A percentile compares a stretch with the other conserved stretches of the same genome.
Conservation (phyloP, 2,329 filamentous ascomycete genomes). For the Aspergillus melleus region DNA sequence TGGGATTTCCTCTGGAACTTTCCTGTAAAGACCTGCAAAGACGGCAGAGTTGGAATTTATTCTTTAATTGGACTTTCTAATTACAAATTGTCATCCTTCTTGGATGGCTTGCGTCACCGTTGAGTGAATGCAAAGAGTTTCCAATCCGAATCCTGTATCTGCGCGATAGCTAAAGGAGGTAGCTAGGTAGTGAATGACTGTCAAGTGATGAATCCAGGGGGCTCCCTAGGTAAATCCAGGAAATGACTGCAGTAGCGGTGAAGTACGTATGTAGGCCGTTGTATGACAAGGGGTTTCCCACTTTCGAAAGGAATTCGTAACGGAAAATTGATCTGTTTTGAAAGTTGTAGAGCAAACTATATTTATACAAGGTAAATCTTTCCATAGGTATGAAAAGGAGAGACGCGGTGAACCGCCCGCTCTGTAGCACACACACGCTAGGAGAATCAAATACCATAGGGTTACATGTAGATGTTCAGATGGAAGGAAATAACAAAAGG, state of each 20-base stretch:
- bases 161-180: neutral
- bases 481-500: conserved; percentile 5
- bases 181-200: neutral
- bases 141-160: neutral
- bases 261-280: neutral
- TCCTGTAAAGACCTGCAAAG: no score
- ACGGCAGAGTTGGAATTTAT: no score
- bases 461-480: conserved; percentile 19
- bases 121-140: neutral
- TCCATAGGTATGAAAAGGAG: neutral
- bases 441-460: conserved; percentile 11
- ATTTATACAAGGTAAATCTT: conserved; percentile 12
- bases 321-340: neutral
- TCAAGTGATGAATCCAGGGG: neutral
- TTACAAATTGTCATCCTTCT: neutral
- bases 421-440: conserved; percentile 1
- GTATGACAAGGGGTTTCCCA: no score
- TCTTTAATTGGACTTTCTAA: neutral
- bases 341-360: neutral
- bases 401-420: neutral
- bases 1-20: no score
- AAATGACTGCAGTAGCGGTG: neutral
- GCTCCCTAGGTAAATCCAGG: neutral
- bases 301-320: neutral
- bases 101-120: no score